Evolutionary conservation across 805 yeast species (phyloP).

Genomic region (Metschnikowia sp.): DNA sequence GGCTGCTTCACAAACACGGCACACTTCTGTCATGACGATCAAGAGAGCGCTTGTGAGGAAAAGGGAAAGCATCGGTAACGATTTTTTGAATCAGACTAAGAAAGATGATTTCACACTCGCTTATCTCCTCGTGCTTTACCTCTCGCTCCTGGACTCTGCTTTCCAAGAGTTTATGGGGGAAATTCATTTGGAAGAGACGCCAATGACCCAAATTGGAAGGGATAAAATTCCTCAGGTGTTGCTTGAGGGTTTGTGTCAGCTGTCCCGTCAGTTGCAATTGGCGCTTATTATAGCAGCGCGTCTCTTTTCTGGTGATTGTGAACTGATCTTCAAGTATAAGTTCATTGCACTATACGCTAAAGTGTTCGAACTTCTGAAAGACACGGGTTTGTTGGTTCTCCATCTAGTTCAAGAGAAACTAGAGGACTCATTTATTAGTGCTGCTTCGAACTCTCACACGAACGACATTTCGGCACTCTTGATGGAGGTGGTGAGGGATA

Average conservation of each 20-base stretch:
- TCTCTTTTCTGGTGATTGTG: constrained; percentile 25
- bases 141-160: constrained; percentile 23
- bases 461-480: constrained; percentile 28
- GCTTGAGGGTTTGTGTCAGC: constrained; percentile 23
- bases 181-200: constrained; percentile 17
- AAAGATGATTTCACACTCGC: constrained; percentile 3
- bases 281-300: constrained; percentile 29
- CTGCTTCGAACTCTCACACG: constrained; percentile 26
- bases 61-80: not conserved
- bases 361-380: constrained; percentile 21
- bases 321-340: constrained; percentile 27
- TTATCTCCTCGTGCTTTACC: constrained; percentile 32
- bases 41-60: not conserved
- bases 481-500: constrained; percentile 15
- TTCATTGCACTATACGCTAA: constrained; percentile 29
- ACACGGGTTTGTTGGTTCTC: constrained; percentile 25
- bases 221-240: constrained; percentile 27
- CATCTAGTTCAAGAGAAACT: constrained; percentile 30
- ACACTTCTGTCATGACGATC: constrained; percentile 34
- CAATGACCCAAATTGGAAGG: constrained; percentile 8
- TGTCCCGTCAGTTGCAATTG: constrained; percentile 19
- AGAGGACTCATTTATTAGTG: constrained; percentile 25
- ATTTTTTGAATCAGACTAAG: not conserved
- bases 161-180: constrained; percentile 25
- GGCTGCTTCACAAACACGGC: constrained; percentile 53